These are phyloP conservation scores for Aegilops tauschii DNA, from an alignment of 176 grass and related monocot species.

Conservation along the genomic window DNA sequence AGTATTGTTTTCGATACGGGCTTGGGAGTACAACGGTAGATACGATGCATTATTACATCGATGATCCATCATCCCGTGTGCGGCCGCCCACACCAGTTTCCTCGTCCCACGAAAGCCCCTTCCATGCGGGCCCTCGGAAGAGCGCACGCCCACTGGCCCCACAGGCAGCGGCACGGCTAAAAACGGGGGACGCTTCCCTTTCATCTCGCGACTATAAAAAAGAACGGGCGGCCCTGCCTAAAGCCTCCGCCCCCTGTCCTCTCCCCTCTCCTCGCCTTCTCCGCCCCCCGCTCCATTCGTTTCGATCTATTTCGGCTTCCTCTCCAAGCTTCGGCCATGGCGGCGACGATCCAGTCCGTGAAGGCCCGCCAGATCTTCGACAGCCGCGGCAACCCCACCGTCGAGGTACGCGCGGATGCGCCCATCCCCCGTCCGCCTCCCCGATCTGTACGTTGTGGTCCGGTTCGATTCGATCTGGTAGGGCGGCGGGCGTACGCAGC, in stretches of 20 bases:
- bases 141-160: too few relatives aligned
- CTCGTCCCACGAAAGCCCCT: too few relatives aligned
- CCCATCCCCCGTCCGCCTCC: too few relatives aligned
- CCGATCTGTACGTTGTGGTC: background rate
- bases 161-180: background rate
- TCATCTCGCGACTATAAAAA: background rate
- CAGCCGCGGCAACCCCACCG: slow-evolving; percentile 5
- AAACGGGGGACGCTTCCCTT: background rate
- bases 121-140: too few relatives aligned
- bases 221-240: background rate
- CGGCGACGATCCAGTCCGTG: background rate
- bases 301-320: background rate
- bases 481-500: too few relatives aligned
- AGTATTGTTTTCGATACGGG: too few relatives aligned
- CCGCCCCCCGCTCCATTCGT: background rate
- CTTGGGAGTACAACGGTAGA: too few relatives aligned
- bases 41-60: background rate
- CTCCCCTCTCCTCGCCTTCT: background rate
- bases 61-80: too few relatives aligned
- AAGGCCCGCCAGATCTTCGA: slow-evolving; percentile 14
- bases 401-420: background rate
- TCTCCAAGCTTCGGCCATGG: background rate
- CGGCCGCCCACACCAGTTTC: too few relatives aligned
- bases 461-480: background rate
- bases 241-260: too few relatives aligned